phyloP scores from a whole-genome alignment of 2,329 filamentous ascomycete genomes.

The Paecilomyces niveus region DNA sequence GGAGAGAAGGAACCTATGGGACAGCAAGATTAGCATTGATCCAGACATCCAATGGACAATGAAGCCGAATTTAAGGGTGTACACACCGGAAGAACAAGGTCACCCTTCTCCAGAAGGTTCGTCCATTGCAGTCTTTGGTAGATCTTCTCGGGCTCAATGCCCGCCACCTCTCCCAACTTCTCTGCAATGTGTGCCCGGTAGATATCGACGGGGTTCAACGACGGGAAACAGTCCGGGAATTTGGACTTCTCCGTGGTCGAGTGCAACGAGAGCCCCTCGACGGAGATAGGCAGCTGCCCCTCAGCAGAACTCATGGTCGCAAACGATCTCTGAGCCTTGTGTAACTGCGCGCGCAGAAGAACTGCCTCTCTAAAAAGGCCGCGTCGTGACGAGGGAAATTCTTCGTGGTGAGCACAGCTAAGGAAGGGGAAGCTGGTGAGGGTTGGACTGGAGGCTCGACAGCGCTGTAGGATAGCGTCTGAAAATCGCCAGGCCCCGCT shows the following conservation, averaged over 20 bases:
- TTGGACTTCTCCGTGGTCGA: slow-evolving; percentile 32
- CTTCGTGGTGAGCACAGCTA: neutral
- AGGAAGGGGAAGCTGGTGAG: slow-evolving; percentile 2
- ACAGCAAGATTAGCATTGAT: neutral
- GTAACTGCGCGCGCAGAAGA: slow-evolving; percentile 4
- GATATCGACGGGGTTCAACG: slow-evolving; percentile 40
- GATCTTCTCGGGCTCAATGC: slow-evolving; percentile 33
- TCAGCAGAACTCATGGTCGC: slow-evolving; percentile 26
- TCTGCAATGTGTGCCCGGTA: slow-evolving; percentile 42
- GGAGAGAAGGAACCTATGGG: slow-evolving; percentile 33
- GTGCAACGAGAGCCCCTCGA: slow-evolving; percentile 34
- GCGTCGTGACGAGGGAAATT: slow-evolving; percentile 3
- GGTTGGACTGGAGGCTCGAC: slow-evolving; percentile 8
- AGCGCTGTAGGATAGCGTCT: slow-evolving; percentile 18
- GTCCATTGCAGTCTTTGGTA: slow-evolving; percentile 38
- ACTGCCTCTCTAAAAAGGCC: slow-evolving; percentile 6
- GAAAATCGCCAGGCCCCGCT: slow-evolving; percentile 34
- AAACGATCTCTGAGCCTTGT: slow-evolving; percentile 4
- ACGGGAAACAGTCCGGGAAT: slow-evolving; percentile 35
- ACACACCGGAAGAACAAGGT: slow-evolving; percentile 37
- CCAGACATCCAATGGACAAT: neutral
- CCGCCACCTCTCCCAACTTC: slow-evolving; percentile 28
- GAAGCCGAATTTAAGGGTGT: neutral
- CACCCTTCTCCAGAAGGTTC: slow-evolving; percentile 40
- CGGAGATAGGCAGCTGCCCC: slow-evolving; percentile 24